phyloP scores from a whole-genome alignment of 2,329 filamentous ascomycete species.

The Alternaria gansuensis region DNA sequence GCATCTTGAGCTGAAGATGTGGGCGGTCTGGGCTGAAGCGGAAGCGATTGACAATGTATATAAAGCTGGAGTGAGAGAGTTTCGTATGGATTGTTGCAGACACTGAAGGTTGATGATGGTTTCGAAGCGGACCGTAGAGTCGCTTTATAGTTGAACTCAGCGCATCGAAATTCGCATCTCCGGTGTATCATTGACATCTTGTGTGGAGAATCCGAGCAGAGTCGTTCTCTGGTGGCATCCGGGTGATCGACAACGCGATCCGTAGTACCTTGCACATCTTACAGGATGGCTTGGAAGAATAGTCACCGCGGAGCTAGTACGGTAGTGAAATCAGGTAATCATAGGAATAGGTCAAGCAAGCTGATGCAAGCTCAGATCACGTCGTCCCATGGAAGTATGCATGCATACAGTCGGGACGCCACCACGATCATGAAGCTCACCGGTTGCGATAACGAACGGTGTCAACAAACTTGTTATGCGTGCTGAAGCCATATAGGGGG shows the following conservation, averaged over 20 bases:
- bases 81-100: constrained; percentile 14
- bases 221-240: constrained; percentile 7
- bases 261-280: constrained; percentile 15
- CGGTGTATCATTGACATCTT: constrained; percentile 1
- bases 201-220: constrained; percentile 19
- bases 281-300: background rate
- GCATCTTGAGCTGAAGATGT: constrained; percentile 27
- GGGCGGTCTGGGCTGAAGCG: background rate
- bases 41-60: constrained; percentile 2
- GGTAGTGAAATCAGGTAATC: background rate
- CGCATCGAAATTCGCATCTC: background rate
- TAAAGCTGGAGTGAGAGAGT: background rate
- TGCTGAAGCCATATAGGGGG: background rate
- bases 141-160: constrained; percentile 25
- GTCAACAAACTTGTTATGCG: background rate
- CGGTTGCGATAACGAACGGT: constrained; percentile 2
- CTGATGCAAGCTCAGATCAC: constrained; percentile 15
- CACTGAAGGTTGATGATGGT: constrained; percentile 11
- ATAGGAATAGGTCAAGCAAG: background rate
- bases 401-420: background rate
- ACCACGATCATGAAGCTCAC: background rate
- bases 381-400: background rate
- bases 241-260: constrained; percentile 9
- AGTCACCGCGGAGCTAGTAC: constrained; percentile 9
- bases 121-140: constrained; percentile 7